phyloP scores from a whole-genome alignment of 352 stramenopile species.

The Phytophthora citricola region DNA sequence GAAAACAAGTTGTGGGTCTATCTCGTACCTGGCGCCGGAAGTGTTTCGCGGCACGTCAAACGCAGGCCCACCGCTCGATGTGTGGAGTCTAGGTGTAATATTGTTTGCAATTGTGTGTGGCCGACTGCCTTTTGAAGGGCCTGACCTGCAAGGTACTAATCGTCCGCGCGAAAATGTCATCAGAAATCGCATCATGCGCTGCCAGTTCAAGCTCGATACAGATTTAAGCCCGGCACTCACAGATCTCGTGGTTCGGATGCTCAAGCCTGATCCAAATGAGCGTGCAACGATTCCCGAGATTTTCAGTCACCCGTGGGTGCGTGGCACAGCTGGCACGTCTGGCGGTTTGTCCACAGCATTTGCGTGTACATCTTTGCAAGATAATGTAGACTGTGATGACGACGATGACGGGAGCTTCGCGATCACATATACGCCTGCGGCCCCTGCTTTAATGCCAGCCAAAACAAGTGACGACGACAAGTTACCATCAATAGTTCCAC shows the following conservation, averaged over 20 bases:
- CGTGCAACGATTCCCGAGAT: conserved; percentile 86
- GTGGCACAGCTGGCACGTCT: conserved; percentile 40
- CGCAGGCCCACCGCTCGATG: conserved; percentile 86
- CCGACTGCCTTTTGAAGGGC: conserved; percentile 83
- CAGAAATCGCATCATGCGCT: conserved; percentile 84
- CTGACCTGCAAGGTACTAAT: conserved; percentile 78
- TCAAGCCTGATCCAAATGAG: conserved; percentile 83
- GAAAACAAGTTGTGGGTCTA: conserved; percentile 88
- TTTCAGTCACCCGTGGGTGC: conserved; percentile 86
- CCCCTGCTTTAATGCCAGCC: conserved; percentile 25
- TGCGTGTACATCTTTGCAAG: conserved; percentile 26
- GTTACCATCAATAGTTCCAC: conserved; percentile 61
- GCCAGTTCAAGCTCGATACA: conserved; percentile 85
- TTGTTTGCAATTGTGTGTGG: conserved; percentile 88
- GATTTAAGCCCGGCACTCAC: conserved; percentile 69
- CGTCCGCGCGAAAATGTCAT: conserved; percentile 85
- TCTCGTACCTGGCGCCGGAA: conserved; percentile 88
- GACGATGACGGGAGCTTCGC: conserved; percentile 59
- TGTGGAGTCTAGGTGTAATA: conserved; percentile 92
- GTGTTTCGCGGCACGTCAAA: conserved; percentile 89
- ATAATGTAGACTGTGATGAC: conserved; percentile 41
- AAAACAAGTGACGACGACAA: conserved; percentile 58
- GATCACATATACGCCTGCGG: conserved; percentile 54
- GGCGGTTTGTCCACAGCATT: conserved; percentile 41
- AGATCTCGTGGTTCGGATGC: conserved; percentile 82